Evolutionary conservation across 2,329 filamentous ascomycete species (phyloP).

Genomic region (Fusarium sp.): DNA sequence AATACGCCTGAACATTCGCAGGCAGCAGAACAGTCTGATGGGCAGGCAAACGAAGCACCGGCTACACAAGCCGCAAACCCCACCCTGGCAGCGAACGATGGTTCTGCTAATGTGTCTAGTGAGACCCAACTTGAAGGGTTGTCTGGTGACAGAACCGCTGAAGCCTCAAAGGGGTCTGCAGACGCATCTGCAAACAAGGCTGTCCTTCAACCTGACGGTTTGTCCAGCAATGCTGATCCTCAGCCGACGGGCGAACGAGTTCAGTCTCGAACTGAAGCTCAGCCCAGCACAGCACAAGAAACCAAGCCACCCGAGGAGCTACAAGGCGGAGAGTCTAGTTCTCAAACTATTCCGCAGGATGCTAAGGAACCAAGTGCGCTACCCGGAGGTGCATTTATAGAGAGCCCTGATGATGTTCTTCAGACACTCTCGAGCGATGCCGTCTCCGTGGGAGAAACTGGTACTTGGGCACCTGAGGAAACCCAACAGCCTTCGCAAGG

Average conservation of each 20-base stretch:
- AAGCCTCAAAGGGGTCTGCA: not conserved
- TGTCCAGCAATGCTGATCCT: constrained; percentile 1
- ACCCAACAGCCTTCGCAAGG: not conserved
- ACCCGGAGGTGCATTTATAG: constrained; percentile 32
- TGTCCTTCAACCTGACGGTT: not conserved
- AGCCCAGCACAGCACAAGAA: not conserved
- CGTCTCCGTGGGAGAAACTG: not conserved
- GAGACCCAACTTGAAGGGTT: not conserved
- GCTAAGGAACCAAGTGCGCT: constrained; percentile 6
- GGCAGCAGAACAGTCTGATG: not conserved
- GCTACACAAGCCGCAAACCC: constrained; percentile 4
- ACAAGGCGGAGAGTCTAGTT: not conserved
- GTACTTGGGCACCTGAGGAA: not conserved
- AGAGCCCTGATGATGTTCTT: constrained; percentile 6
- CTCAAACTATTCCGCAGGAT: not conserved
- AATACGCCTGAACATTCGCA: constrained; percentile 9
- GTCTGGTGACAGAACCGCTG: constrained; percentile 1
- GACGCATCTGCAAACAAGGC: not conserved
- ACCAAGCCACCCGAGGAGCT: not conserved
- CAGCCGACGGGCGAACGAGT: constrained; percentile 2
- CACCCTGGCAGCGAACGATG: not conserved
- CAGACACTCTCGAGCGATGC: not conserved
- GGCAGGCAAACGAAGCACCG: constrained; percentile 7
- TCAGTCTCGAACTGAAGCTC: not conserved
- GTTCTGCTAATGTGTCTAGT: constrained; percentile 4